These are phyloP conservation scores for Penicillium egyptiacum DNA, from an alignment of 495 filamentous ascomycete genomes.

Conservation along the genomic window DNA sequence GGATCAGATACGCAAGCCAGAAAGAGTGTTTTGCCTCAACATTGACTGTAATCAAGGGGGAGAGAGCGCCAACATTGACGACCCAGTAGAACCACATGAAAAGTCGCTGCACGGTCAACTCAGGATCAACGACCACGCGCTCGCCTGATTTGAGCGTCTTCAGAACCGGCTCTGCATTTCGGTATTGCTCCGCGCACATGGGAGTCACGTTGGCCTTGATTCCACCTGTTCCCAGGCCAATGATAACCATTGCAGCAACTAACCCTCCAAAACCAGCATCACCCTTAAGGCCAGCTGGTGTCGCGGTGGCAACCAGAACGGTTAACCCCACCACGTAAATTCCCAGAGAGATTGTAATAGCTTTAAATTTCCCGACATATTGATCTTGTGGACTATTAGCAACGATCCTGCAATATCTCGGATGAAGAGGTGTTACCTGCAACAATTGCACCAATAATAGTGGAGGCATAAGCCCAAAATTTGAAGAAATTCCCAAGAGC, in stretches of 20 bases:
- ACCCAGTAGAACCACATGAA: constrained; percentile 37
- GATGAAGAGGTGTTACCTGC: constrained; percentile 16
- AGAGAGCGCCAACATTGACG: constrained; percentile 41
- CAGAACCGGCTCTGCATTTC: constrained; percentile 31
- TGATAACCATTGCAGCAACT: constrained; percentile 18
- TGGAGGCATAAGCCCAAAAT: constrained; percentile 35
- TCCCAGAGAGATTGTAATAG: constrained; percentile 53
- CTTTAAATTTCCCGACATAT: constrained; percentile 46
- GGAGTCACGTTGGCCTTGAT: constrained; percentile 63
- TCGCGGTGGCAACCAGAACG: constrained; percentile 56
- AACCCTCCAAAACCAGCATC: constrained; percentile 15
- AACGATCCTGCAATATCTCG: neutral
- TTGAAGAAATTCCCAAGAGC: constrained; percentile 24
- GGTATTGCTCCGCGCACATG: constrained; percentile 48
- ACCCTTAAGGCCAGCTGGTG: constrained; percentile 38
- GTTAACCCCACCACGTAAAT: constrained; percentile 61
- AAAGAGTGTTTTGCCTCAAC: constrained; percentile 49
- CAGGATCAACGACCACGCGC: constrained; percentile 61
- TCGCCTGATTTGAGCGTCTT: constrained; percentile 49
- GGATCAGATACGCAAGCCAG: constrained; percentile 60
- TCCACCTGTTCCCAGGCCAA: constrained; percentile 42
- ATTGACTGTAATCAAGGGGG: constrained; percentile 30
- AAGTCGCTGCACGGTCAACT: constrained; percentile 45
- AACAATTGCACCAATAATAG: constrained; percentile 37
- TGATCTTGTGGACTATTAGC: constrained; percentile 19